Base-by-base conservation (phyloP, 2,329 filamentous ascomycete species). In the Pseudogymnoascus sp. region DNA sequence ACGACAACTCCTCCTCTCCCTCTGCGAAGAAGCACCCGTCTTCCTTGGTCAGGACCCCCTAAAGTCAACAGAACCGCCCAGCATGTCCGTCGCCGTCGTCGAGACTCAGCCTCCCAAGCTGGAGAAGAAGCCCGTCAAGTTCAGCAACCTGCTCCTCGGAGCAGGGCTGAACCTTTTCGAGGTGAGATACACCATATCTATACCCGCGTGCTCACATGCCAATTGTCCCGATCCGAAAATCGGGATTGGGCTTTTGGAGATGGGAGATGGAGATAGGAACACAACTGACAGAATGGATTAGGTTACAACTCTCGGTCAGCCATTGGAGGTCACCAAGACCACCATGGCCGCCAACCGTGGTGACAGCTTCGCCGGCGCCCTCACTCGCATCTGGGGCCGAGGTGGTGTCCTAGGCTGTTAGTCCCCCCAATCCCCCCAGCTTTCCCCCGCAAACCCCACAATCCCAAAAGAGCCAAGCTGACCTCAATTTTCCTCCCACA, bases 51-150 rank as follows among this genome's bases (percentile, higher is more conserved):
- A 94, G 92, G 93, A 90, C 89, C 87, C 84, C 78, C 79, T 82
- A 74, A 75, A 73, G 71, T 69, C 73, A 71, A 76, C 78, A 78
- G 78, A 78, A 80, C 76, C 73, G 73, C 73, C 74, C 77, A 80
- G 76, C 77, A 87, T 89, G 84, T 84, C 82, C 73, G 78, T 79
- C 71, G 75, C 78, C 71, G 74, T 82, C 71, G 77, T 81, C 69
- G 76, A 77, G 68, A 76, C 75, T 74, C 78, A 74, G 73, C 77
- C 79, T 74, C 76, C 79, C 75, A 79, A 76, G 77, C 80, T 95
- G 75, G 92, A 97, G 88, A 97, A 97, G 89, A 97, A 97, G 86
- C 94, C 94, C 68, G 85, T 99, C 85, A 97, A 97, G 86, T 97
- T 97, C 84, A 96, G 92, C 82, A 99, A 99, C 81, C 78, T 99